phyloP scores from a whole-genome alignment of 768 basidiomycete species.

The Pleurotus tuber-regium region DNA sequence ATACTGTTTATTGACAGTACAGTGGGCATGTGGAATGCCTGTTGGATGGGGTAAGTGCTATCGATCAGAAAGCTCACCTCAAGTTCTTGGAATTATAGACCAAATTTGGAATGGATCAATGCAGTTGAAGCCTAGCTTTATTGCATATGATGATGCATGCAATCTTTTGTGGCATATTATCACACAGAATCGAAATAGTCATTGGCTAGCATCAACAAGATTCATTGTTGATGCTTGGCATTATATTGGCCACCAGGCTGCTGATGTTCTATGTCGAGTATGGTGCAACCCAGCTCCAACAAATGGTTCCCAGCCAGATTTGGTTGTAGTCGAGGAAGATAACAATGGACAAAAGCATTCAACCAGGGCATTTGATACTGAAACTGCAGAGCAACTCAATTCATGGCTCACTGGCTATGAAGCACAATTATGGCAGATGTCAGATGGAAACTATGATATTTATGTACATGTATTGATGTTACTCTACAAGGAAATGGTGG shows the following conservation, averaged over 20 bases:
- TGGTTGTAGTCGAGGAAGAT: conserved; percentile 13
- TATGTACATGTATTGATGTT: conserved; percentile 18
- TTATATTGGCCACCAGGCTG: conserved; percentile 18
- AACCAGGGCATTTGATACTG: conserved; percentile 23
- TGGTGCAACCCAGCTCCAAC: conserved; percentile 22
- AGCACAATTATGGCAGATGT: conserved; percentile 20
- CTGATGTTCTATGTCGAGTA: conserved; percentile 16
- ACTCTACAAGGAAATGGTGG: conserved; percentile 15
- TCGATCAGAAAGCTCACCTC: conserved; percentile 19
- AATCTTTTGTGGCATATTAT: conserved; percentile 21
- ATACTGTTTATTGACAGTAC: conserved; percentile 19
- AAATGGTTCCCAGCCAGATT: conserved; percentile 20
- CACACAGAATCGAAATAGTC: conserved; percentile 15
- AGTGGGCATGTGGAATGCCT: conserved; percentile 24
- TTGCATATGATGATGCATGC: conserved; percentile 20
- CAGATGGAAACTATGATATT: conserved; percentile 18
- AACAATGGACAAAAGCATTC: conserved; percentile 14
- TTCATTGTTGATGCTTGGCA: conserved; percentile 27
- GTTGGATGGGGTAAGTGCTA: conserved; percentile 23
- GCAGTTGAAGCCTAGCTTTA: conserved; percentile 15
- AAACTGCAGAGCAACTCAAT: conserved; percentile 26
- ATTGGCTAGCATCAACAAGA: conserved; percentile 18
- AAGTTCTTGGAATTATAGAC: conserved; percentile 18
- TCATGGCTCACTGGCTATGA: conserved; percentile 21
- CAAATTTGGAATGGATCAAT: conserved; percentile 14